Percentiles rank a stretch among this genome's conserved stretches.
Conservation (phyloP, 176 grass and related monocot genomes). For the Carex myosuroides region DNA sequence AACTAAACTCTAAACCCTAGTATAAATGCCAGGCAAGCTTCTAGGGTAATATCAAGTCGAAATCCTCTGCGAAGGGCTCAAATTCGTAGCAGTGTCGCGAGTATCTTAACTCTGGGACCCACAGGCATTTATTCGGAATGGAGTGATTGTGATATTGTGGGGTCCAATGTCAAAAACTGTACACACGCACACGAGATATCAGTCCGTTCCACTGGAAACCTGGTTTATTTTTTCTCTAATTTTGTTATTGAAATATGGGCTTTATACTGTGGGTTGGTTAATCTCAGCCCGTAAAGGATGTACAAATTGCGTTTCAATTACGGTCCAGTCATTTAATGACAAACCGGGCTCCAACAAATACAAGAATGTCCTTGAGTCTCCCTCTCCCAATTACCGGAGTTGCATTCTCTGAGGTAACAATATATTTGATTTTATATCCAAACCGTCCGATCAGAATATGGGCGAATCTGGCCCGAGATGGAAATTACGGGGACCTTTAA, state of each 20-base stretch:
- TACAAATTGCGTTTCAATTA: neutral
- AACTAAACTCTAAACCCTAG: slow-evolving; percentile 4
- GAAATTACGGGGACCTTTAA: too few relatives aligned
- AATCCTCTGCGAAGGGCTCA: neutral
- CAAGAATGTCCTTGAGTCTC: too few relatives aligned
- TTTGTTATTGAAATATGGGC: neutral
- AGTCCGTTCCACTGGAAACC: neutral
- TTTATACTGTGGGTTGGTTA: neutral
- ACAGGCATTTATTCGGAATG: neutral
- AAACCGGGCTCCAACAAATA: neutral
- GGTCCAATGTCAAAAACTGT: neutral
- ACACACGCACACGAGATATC: neutral
- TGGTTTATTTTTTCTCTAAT: neutral
- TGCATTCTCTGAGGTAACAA: neutral
- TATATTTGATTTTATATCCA: too few relatives aligned
- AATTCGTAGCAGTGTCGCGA: neutral
- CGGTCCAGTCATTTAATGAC: neutral
- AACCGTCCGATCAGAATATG: too few relatives aligned
- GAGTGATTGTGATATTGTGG: neutral
- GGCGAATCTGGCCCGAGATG: too few relatives aligned
- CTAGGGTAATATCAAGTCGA: neutral
- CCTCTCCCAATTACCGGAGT: neutral
- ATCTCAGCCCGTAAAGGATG: neutral
- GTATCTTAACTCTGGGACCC: neutral
- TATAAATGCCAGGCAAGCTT: slow-evolving; percentile 1